A percentile compares a stretch with the other conserved stretches of the same genome.
These are phyloP conservation scores for Alnus glutinosa DNA, from an alignment of 306 rosid species.

Conservation along the genomic window DNA sequence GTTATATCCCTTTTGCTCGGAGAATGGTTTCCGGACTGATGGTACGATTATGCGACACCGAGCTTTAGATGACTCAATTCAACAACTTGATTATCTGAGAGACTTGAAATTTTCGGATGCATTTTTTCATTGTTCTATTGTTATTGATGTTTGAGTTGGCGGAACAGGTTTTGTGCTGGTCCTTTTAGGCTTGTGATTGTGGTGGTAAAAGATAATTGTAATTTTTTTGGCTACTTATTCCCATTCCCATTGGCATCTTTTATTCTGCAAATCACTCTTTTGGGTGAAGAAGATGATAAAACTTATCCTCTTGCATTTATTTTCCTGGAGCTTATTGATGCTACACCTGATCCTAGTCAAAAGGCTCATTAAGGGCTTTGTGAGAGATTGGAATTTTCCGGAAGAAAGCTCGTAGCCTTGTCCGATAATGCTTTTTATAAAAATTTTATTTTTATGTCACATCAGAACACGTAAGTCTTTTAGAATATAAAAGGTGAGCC, in stretches of 20 bases:
- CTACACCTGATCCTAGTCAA: background rate
- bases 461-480: too few species aligned
- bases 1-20: conserved; percentile 97
- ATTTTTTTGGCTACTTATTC: background rate
- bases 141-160: background rate
- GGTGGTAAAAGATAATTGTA: background rate
- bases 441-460: too few species aligned
- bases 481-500: too few species aligned
- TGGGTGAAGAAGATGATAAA: background rate
- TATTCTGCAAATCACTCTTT: background rate
- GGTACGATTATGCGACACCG: conserved; percentile 82
- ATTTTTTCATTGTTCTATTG: conserved; percentile 14
- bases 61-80: conserved; percentile 46
- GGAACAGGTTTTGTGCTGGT: background rate
- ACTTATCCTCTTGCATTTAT: background rate
- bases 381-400: too few species aligned
- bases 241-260: background rate
- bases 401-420: too few species aligned
- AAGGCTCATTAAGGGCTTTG: background rate
- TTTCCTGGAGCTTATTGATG: background rate
- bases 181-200: conserved; percentile 9
- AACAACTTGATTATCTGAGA: conserved; percentile 1
- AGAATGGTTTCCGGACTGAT: conserved; percentile 88
- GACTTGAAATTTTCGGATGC: conserved; percentile 26
- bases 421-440: too few species aligned